Conservation (phyloP, 192 early-diverging fungal species). For the Backusella tarrabulga region DNA sequence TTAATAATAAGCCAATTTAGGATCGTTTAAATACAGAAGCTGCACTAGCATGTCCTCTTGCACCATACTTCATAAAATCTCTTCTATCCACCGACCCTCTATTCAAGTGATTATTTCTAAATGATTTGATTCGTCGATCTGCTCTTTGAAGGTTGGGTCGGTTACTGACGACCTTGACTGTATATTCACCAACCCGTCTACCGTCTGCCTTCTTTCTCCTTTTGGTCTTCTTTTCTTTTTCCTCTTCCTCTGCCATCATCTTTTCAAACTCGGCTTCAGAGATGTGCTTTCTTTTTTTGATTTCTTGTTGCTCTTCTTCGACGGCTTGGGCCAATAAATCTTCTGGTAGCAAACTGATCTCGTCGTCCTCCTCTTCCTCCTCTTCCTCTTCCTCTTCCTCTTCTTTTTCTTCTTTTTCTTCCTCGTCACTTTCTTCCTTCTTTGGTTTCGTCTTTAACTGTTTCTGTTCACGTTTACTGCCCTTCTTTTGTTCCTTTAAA, state of each 20-base stretch:
- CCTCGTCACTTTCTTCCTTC: neutral
- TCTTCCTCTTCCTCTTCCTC: conserved; percentile 11
- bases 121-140: conserved; percentile 9
- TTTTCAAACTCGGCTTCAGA: conserved; percentile 35
- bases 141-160: conserved; percentile 18
- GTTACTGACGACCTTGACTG: conserved; percentile 33
- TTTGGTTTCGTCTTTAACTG: neutral
- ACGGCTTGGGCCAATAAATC: conserved; percentile 22
- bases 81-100: conserved; percentile 24
- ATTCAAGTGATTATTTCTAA: conserved; percentile 20
- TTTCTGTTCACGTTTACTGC: conserved; percentile 22
- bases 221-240: conserved; percentile 5
- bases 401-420: neutral
- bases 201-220: conserved; percentile 19
- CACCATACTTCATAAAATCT: conserved; percentile 22
- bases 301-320: conserved; percentile 22
- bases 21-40: conserved; percentile 21
- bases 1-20: neutral
- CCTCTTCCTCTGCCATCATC: conserved; percentile 18
- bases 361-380: neutral
- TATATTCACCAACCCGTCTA: conserved; percentile 32
- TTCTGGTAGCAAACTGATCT: conserved; percentile 16
- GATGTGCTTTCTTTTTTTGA: conserved; percentile 32
- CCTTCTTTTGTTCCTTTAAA: conserved; percentile 38
- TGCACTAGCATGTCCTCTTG: conserved; percentile 16